Conservation (phyloP, 2,329 filamentous ascomycete species). For the Apiospora aurea region DNA sequence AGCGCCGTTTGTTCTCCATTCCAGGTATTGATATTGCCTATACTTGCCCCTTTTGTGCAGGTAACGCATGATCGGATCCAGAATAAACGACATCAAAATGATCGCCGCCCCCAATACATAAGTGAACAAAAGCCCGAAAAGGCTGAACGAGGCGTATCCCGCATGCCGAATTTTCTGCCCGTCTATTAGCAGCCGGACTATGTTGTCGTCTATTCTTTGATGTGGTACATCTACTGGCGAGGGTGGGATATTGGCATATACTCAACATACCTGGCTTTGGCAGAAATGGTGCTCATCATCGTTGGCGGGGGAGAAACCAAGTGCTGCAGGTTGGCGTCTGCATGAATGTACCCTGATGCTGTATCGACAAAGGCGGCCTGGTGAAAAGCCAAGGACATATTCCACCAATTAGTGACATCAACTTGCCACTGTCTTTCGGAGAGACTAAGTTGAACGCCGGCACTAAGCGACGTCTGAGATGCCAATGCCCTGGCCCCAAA, state of each 20-base stretch:
- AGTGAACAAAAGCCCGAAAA: constrained; percentile 18
- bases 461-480: neutral
- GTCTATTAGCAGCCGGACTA: neutral
- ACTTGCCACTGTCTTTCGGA: constrained; percentile 15
- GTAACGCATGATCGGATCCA: neutral
- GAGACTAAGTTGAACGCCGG: neutral
- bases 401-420: constrained; percentile 20
- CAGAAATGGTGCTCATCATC: neutral
- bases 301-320: neutral
- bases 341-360: neutral
- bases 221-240: too few relatives aligned
- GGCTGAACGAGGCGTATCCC: constrained; percentile 10
- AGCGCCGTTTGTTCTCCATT: constrained; percentile 12
- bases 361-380: constrained; percentile 2
- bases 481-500: neutral
- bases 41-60: constrained; percentile 7
- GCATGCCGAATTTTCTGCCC: neutral
- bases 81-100: neutral
- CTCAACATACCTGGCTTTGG: constrained; percentile 20
- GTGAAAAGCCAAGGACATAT: neutral
- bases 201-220: too few relatives aligned
- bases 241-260: too few relatives aligned
- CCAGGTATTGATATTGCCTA: constrained; percentile 5
- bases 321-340: neutral
- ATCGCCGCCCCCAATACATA: neutral